Evolutionary conservation across 2,329 filamentous ascomycete species (phyloP).

Genomic region (Cladosporium oxysporum): DNA sequence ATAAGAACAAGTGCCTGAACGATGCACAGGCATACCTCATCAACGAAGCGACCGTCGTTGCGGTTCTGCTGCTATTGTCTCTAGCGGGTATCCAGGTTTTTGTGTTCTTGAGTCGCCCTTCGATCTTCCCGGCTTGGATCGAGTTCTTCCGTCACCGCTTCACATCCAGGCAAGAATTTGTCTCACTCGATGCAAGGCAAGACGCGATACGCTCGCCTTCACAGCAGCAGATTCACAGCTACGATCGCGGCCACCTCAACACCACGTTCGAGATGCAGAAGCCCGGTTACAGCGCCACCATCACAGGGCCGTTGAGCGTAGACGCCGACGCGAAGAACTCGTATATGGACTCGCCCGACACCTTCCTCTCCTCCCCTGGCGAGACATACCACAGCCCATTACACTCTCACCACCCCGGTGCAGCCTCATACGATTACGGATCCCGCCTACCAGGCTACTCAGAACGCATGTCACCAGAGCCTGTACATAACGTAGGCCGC

Average conservation of each 20-base stretch:
- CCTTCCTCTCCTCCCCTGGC: constrained; percentile 32
- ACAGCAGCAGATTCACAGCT: constrained; percentile 25
- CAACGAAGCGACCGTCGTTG: constrained; percentile 73
- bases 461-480: constrained; percentile 20
- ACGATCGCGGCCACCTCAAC: constrained; percentile 32
- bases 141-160: constrained; percentile 59
- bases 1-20: constrained; percentile 67
- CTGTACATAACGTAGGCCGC: background rate
- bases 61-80: constrained; percentile 78
- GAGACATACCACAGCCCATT: constrained; percentile 27
- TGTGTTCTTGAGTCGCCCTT: constrained; percentile 75
- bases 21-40: constrained; percentile 65
- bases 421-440: constrained; percentile 19
- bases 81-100: constrained; percentile 82
- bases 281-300: constrained; percentile 23
- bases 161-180: constrained; percentile 73
- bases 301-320: constrained; percentile 14
- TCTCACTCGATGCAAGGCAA: constrained; percentile 72
- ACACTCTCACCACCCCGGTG: constrained; percentile 17
- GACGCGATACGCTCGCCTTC: constrained; percentile 29
- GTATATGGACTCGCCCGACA: constrained; percentile 26
- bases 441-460: constrained; percentile 17
- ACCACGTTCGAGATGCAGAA: constrained; percentile 39
- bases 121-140: constrained; percentile 84
- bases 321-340: constrained; percentile 23